Percentiles rank a stretch among this genome's conserved stretches.
Conservation (phyloP, 192 early-diverging fungal genomes). For the Backusella morwellensis region DNA sequence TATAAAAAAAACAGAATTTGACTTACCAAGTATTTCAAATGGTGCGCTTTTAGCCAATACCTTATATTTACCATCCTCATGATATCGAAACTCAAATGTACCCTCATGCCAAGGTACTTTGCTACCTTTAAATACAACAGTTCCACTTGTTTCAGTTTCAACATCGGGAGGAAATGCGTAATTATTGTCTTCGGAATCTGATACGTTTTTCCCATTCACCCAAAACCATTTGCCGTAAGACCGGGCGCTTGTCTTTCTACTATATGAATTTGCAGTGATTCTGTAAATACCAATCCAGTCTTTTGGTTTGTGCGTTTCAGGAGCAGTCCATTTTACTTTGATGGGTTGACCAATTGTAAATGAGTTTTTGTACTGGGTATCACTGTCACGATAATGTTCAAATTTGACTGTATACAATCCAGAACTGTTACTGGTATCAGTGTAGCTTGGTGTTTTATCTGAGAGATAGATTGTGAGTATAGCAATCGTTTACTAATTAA, state of each 20-base stretch:
- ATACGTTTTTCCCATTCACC: neutral
- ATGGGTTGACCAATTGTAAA: slow-evolving; percentile 82
- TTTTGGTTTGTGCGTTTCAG: slow-evolving; percentile 57
- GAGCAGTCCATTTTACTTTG: slow-evolving; percentile 68
- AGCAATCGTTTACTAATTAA: neutral
- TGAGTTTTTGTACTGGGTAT: neutral
- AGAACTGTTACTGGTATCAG: neutral
- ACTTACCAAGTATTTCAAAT: slow-evolving; percentile 74
- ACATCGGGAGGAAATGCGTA: neutral
- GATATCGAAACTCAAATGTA: slow-evolving; percentile 86
- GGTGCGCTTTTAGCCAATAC: slow-evolving; percentile 72
- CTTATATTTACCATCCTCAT: slow-evolving; percentile 77
- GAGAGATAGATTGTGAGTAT: neutral
- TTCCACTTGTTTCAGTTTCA: slow-evolving; percentile 35
- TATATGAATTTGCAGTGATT: slow-evolving; percentile 70
- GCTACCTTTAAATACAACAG: slow-evolving; percentile 61
- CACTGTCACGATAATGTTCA: neutral
- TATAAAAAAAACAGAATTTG: neutral
- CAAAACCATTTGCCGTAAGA: slow-evolving; percentile 70
- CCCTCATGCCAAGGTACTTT: slow-evolving; percentile 83
- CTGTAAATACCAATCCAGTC: slow-evolving; percentile 96
- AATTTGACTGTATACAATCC: neutral
- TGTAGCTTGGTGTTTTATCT: neutral
- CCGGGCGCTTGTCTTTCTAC: slow-evolving; percentile 66
- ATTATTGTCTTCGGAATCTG: neutral